These are phyloP conservation scores for Orbilia blumenaviensis DNA, from an alignment of 2,329 filamentous ascomycete genomes.

Conservation along the genomic window DNA sequence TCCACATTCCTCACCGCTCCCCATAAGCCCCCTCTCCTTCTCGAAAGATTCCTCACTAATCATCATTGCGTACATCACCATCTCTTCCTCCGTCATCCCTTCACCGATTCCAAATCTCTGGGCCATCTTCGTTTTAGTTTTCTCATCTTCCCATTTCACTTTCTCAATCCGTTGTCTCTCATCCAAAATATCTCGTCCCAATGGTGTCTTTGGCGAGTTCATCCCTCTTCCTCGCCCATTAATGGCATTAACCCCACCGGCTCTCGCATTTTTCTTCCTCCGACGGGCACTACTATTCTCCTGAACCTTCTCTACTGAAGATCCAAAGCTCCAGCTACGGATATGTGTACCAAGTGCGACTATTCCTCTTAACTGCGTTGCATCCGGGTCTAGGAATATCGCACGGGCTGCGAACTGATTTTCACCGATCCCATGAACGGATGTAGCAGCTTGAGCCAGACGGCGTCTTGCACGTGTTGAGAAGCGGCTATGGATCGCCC, in stretches of 20 bases:
- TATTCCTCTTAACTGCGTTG: constrained; percentile 83
- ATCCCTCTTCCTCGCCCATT: constrained; percentile 65
- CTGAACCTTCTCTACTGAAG: constrained; percentile 75
- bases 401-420: constrained; percentile 84
- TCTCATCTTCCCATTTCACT: constrained; percentile 62
- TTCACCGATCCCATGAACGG: constrained; percentile 72
- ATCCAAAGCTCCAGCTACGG: constrained; percentile 93
- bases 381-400: constrained; percentile 85
- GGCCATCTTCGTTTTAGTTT: constrained; percentile 76
- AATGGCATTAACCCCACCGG: background rate
- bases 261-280: constrained; percentile 65
- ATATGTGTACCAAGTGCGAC: constrained; percentile 86
- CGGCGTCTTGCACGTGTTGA: constrained; percentile 83
- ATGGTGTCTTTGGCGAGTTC: constrained; percentile 72
- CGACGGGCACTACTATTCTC: constrained; percentile 66
- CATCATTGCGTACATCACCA: constrained; percentile 72
- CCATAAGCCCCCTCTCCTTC: constrained; percentile 64
- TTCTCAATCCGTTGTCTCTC: constrained; percentile 76
- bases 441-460: constrained; percentile 66
- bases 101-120: constrained; percentile 84
- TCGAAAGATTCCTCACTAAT: constrained; percentile 71
- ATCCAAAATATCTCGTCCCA: constrained; percentile 84
- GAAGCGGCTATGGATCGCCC: constrained; percentile 86
- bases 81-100: constrained; percentile 73
- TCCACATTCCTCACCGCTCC: constrained; percentile 61